Evolutionary conservation across 352 stramenopile species (phyloP), one percentile per base, ranked within the genome.

Genomic region (Phytophthora agathidicida): DNA sequence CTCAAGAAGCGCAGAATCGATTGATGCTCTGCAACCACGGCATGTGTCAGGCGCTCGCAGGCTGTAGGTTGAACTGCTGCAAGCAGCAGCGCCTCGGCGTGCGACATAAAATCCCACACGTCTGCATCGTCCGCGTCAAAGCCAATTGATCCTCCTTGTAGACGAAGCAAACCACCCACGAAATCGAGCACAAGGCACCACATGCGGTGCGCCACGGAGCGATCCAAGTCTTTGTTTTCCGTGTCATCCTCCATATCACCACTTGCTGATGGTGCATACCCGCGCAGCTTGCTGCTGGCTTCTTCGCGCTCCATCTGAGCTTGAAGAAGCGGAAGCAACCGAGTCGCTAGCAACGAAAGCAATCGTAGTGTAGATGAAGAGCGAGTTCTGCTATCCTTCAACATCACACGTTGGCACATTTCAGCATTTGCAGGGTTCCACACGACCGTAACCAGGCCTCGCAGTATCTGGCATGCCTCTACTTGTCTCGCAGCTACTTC

Each of bases 121-220:
- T 51, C 68, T 2, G 26, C 32, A n/a, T 61, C 38, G 11, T 58
- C 32, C 35, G 52, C 39, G 2, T 57, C 60, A 36, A 59, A 8
- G 20, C 19, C 33, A 36, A 19, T 58, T 17, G 19, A 2, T 16
- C 56, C 36, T 17, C 20, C n/a, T 7, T 75, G 49, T 7, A 86
- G 26, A 50, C 70, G 71, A 7, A 86, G 20, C 36, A 86, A 61
- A 4, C 73, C 73, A 20, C 57, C 42, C 1, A 74, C 71, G 48
- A 86, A 80, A 30, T 78, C 57, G 13, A 91, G 58, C 19, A 81
- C 66, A 31, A 66, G 57, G 27, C 81, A 91, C 81, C 81, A 91
- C 66, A 81, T 77, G n/a, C 61, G 55, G 31, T 91, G 81, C 3
- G 70, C 73, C 7, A 65, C 36, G 0, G 81, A 89, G 3, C 75